A percentile compares a stretch with the other conserved stretches of the same genome.
Evolutionary conservation across 2,329 filamentous ascomycete species (phyloP).

Genomic region (Metarhizium sp.): DNA sequence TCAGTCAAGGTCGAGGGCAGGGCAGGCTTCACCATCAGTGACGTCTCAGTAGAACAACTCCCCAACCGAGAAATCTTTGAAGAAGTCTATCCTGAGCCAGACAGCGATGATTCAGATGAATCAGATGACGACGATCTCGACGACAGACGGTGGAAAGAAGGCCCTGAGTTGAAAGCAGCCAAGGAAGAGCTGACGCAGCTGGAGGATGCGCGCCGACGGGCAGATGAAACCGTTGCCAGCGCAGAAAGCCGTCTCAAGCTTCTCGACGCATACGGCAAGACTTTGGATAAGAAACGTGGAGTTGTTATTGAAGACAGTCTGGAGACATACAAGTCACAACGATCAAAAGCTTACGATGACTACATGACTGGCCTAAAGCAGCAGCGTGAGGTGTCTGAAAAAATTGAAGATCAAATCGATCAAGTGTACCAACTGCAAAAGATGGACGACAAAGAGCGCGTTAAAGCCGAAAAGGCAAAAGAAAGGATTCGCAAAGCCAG

Average conservation of each 20-base stretch:
- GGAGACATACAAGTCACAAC: constrained; percentile 31
- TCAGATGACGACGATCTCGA: constrained; percentile 20
- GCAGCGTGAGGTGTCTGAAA: constrained; percentile 22
- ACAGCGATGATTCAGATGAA: constrained; percentile 22
- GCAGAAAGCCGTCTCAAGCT: constrained; percentile 27
- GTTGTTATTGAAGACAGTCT: constrained; percentile 28
- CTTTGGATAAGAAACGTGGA: constrained; percentile 23
- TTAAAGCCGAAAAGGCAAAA: constrained; percentile 19
- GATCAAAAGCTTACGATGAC: constrained; percentile 32
- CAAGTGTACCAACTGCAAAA: constrained; percentile 22
- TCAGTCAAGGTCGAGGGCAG: constrained; percentile 53
- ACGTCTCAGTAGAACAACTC: constrained; percentile 50
- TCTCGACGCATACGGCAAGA: constrained; percentile 30
- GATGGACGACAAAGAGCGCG: constrained; percentile 16
- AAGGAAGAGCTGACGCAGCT: constrained; percentile 19
- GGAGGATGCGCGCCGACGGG: constrained; percentile 11
- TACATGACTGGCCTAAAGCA: constrained; percentile 22
- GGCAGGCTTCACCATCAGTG: constrained; percentile 45
- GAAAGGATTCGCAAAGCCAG: constrained; percentile 26
- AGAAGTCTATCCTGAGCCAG: constrained; percentile 38
- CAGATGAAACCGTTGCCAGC: constrained; percentile 13
- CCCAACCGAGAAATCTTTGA: constrained; percentile 42
- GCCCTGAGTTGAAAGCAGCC: constrained; percentile 12
- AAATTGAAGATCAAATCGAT: constrained; percentile 21
- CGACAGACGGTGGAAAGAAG: constrained; percentile 11